Percentiles rank a stretch among this genome's conserved stretches.
Evolutionary conservation across 2,329 filamentous ascomycete species (phyloP).

Genomic region (Lecanosticta acicola): DNA sequence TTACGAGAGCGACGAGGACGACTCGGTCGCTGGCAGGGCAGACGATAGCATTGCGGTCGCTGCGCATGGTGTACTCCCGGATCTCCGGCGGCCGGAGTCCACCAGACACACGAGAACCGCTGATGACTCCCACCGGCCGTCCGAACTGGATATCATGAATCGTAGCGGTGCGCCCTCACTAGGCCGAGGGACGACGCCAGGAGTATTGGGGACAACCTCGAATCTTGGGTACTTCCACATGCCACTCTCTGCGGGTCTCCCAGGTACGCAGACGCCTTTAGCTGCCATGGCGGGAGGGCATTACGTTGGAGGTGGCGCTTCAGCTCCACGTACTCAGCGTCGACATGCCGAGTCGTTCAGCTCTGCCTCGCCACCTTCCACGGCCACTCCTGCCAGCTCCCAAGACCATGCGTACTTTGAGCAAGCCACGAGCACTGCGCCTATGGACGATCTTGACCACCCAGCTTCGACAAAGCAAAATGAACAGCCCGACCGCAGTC

Average conservation of each 20-base stretch:
- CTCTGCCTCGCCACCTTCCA: slow-evolving; percentile 44
- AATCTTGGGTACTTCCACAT: slow-evolving; percentile 80
- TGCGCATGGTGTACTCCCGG: neutral
- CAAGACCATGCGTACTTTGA: slow-evolving; percentile 30
- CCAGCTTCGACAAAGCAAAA: slow-evolving; percentile 38
- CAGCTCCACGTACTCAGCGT: slow-evolving; percentile 20
- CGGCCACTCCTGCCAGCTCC: slow-evolving; percentile 42
- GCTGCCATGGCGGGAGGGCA: slow-evolving; percentile 72
- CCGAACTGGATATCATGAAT: slow-evolving; percentile 17
- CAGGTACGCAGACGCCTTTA: slow-evolving; percentile 71
- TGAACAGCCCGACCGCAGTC: slow-evolving; percentile 63
- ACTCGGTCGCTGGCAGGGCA: slow-evolving; percentile 41
- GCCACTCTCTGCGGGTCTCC: slow-evolving; percentile 64
- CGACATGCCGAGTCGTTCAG: slow-evolving; percentile 38
- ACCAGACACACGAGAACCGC: slow-evolving; percentile 10
- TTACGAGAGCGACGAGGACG: slow-evolving; percentile 73
- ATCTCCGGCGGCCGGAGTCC: slow-evolving; percentile 7
- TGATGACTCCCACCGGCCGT: slow-evolving; percentile 15
- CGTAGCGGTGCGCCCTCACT: slow-evolving; percentile 32
- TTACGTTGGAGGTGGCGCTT: slow-evolving; percentile 43
- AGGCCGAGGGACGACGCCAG: slow-evolving; percentile 48
- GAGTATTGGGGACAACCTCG: slow-evolving; percentile 63
- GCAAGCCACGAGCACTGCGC: slow-evolving; percentile 15
- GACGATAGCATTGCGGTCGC: slow-evolving; percentile 11
- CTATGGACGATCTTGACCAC: slow-evolving; percentile 21